Base-by-base conservation (phyloP, 441 rosid species). In the Syzygium malaccense region DNA sequence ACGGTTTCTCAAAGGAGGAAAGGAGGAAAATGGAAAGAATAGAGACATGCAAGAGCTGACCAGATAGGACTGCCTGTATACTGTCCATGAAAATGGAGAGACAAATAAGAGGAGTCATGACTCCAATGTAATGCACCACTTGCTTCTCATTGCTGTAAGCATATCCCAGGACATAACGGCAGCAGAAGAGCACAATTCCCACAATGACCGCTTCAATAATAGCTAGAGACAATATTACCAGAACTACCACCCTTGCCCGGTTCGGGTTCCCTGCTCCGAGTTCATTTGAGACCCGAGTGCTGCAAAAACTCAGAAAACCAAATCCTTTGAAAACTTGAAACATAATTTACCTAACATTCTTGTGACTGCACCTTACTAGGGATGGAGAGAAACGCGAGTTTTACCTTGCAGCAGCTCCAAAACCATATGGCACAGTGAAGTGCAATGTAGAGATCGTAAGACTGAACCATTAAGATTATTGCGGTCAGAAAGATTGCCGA, bases 381-480 rank as follows among this genome's bases (percentile, higher is more conserved):
- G 51, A 20, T 28, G 13, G 28, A 37, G 28, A 11, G 8, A 71
- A 71, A 12, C 8, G 5, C 0, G 49, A 71, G 15, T 71, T 68
- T 37, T 71, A 96, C 96, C 97, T 95, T 88, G 95, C 95, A 55
- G 97, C 96, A 66, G 91, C 96, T 86, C 95, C 94, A 1, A 95
- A 90, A 85, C 93, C 96, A 88, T 91, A 92, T 51, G 96, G 94
- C 4, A 95, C 53, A 51, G 94, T 94, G 91, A 92, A 94, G 90
- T 95, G 97, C 93, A 94, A 90, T 0, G 94, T 91, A 18, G 97
- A 93, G 86, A 93, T 92, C 33, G 98, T 90, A 66, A 95, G 94
- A 91, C 98, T 93, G 92, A 55, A 79, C 19, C 87, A 17, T 33
- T 86, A 26, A n/a, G 55, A n/a, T 6, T 66, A 28, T 26, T 37